These are phyloP conservation scores for Coemansia linderi DNA, from an alignment of 371 early-diverging fungal species.

Conservation along the genomic window DNA sequence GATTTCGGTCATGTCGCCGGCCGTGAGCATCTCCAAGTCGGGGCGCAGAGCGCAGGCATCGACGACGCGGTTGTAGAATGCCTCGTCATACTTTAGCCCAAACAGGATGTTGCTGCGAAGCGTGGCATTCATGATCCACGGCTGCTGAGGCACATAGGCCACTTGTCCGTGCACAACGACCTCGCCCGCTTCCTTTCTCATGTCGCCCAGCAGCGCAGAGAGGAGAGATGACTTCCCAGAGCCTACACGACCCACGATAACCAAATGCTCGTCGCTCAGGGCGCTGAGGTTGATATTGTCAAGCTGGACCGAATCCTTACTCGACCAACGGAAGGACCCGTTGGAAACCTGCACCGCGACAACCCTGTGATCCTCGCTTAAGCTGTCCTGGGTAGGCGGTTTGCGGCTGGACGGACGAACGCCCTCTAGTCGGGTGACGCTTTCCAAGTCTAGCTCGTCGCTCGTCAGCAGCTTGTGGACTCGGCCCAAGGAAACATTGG, in stretches of 20 bases:
- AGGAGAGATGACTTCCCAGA: constrained; percentile 87
- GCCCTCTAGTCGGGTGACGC: constrained; percentile 58
- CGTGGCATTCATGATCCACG: constrained; percentile 95
- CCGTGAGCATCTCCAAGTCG: constrained; percentile 76
- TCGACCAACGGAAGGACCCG: constrained; percentile 24
- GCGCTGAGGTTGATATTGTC: constrained; percentile 65
- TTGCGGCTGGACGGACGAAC: neutral
- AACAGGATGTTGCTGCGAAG: constrained; percentile 89
- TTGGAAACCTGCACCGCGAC: constrained; percentile 13
- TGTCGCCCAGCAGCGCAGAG: constrained; percentile 84
- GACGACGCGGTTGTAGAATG: constrained; percentile 68
- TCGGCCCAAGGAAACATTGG: constrained; percentile 79
- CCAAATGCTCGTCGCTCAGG: constrained; percentile 66
- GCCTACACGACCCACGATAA: constrained; percentile 88
- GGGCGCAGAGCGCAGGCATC: constrained; percentile 66
- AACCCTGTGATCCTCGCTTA: neutral
- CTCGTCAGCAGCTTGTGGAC: constrained; percentile 72
- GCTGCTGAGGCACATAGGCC: constrained; percentile 86
- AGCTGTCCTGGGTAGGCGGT: neutral
- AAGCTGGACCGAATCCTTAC: constrained; percentile 42
- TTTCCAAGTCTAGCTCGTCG: constrained; percentile 70
- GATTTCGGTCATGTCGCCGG: constrained; percentile 89
- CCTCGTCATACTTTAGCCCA: constrained; percentile 76
- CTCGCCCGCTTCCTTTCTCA: constrained; percentile 70
- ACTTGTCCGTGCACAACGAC: constrained; percentile 74